Evolutionary conservation across 352 stramenopile genomes (phyloP).

Genomic region (Globisporangium echinulatum): DNA sequence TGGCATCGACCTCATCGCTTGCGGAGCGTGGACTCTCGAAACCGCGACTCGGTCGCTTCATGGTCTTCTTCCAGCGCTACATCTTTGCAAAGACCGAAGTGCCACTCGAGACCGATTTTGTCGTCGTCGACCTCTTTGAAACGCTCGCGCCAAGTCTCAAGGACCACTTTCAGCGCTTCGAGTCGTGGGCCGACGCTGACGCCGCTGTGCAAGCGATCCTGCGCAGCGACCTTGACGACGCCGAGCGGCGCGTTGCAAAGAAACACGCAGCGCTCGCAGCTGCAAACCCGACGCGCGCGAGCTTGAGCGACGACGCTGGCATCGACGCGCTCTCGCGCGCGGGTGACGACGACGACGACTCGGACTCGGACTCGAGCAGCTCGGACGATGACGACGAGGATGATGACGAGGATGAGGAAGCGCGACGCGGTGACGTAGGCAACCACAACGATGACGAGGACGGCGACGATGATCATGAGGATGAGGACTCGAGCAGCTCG

Average conservation of each 20-base stretch:
- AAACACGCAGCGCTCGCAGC: conserved; percentile 29
- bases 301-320: conserved; percentile 13
- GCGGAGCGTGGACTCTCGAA: conserved; percentile 70
- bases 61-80: conserved; percentile 95
- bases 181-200: conserved; percentile 78
- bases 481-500: conserved; percentile 68
- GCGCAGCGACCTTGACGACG: conserved; percentile 55
- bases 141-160: conserved; percentile 42
- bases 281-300: conserved; percentile 10
- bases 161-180: conserved; percentile 63
- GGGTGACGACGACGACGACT: conserved; percentile 37
- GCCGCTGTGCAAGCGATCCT: conserved; percentile 46
- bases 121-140: conserved; percentile 82
- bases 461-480: conserved; percentile 41
- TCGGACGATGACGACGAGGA: conserved; percentile 44
- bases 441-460: conserved; percentile 22
- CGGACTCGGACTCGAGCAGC: conserved; percentile 27
- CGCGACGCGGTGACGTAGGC: conserved; percentile 19
- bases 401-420: conserved; percentile 52
- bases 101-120: conserved; percentile 92
- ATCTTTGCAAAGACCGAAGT: conserved; percentile 94
- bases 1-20: conserved; percentile 10
- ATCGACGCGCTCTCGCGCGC: conserved; percentile 26
- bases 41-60: conserved; percentile 82
- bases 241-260: conserved; percentile 57